These are phyloP conservation scores for Ophiostoma quercus DNA, from an alignment of 2,329 filamentous ascomycete species.

Conservation along the genomic window DNA sequence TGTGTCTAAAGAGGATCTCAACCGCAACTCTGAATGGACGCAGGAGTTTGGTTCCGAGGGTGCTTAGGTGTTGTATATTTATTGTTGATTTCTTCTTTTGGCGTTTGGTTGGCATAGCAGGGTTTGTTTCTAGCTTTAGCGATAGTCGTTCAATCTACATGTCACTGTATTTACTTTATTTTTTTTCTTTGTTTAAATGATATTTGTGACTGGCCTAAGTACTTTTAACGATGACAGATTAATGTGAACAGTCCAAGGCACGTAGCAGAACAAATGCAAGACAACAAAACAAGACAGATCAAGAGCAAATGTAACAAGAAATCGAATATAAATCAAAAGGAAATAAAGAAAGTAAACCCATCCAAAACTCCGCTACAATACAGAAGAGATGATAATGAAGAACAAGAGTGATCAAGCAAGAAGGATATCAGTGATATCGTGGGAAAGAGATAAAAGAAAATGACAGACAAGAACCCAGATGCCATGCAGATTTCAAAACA, in stretches of 20 bases:
- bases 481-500: conserved; percentile 1
- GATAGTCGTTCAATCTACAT: conserved; percentile 16
- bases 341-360: conserved; percentile 6
- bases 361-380: conserved; percentile 18
- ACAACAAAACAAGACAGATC: neutral
- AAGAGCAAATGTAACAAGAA: neutral
- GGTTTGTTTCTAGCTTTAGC: conserved; percentile 16
- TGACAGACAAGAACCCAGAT: conserved; percentile 22
- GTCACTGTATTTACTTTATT: neutral
- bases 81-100: neutral
- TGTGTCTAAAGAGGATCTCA: conserved; percentile 79
- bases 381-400: conserved; percentile 18
- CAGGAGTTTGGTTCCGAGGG: conserved; percentile 94
- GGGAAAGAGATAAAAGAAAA: too few relatives aligned
- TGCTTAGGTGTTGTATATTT: conserved; percentile 35
- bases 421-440: conserved; percentile 16
- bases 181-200: neutral
- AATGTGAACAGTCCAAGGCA: neutral
- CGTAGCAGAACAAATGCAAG: conserved; percentile 11
- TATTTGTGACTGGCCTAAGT: neutral
- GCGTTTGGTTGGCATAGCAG: conserved; percentile 16
- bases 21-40: conserved; percentile 86
- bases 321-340: conserved; percentile 12
- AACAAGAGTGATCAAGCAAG: conserved; percentile 22
- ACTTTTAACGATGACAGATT: neutral